Evolutionary conservation across 805 yeast species (phyloP).

Genomic region (Grigorovia transvaalensis): DNA sequence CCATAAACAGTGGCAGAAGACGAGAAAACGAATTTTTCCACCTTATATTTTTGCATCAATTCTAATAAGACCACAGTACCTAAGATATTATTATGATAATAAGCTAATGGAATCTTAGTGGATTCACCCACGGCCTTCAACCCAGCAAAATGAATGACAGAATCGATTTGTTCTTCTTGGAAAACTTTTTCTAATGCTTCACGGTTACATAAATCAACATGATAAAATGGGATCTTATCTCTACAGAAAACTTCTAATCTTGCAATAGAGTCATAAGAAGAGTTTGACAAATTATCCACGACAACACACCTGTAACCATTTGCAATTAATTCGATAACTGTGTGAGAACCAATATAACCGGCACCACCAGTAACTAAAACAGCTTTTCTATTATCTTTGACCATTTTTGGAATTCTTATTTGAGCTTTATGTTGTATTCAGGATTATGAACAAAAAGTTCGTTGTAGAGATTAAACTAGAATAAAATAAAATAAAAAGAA

Average conservation of each 20-base stretch:
- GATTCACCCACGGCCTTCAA: conserved; percentile 79
- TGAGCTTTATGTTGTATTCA: background rate
- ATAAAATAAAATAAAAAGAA: background rate
- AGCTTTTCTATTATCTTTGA: conserved; percentile 17
- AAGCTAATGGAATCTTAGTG: conserved; percentile 51
- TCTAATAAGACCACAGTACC: conserved; percentile 54
- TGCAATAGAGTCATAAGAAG: conserved; percentile 54
- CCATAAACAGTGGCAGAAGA: conserved; percentile 82
- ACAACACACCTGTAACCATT: conserved; percentile 62
- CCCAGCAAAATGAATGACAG: conserved; percentile 74
- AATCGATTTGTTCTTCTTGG: conserved; percentile 36
- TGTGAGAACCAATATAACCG: conserved; percentile 79
- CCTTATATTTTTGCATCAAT: conserved; percentile 38
- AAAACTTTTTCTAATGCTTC: conserved; percentile 40
- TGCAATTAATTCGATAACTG: conserved; percentile 52
- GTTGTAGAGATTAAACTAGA: background rate
- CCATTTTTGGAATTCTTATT: conserved; percentile 1
- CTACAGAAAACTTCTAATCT: conserved; percentile 46
- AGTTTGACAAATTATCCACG: conserved; percentile 58
- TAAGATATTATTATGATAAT: conserved; percentile 56
- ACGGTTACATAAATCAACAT: conserved; percentile 49
- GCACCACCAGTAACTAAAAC: conserved; percentile 79
- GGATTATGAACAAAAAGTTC: background rate
- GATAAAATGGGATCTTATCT: conserved; percentile 41
- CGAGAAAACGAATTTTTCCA: conserved; percentile 53